These are phyloP conservation scores for Phaffia tasmanica DNA, from an alignment of 768 basidiomycete genomes.

Conservation along the genomic window DNA sequence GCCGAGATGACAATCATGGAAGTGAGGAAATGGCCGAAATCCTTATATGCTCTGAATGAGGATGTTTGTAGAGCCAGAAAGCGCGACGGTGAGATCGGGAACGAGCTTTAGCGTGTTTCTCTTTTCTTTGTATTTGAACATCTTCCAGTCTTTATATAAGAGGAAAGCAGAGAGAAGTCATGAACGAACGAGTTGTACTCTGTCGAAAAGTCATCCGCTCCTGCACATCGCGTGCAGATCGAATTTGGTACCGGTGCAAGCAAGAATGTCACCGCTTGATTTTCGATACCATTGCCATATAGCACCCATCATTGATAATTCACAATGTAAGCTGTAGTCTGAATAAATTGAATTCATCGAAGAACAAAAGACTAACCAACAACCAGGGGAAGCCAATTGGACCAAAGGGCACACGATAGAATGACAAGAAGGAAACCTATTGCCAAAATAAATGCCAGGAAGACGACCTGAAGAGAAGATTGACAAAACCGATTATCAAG, in stretches of 20 bases:
- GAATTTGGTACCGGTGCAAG: constrained; percentile 93
- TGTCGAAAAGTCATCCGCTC: constrained; percentile 68
- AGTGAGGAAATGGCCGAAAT: constrained; percentile 91
- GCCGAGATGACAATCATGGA: constrained; percentile 82
- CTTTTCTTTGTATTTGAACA: too few species aligned
- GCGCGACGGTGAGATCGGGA: not conserved
- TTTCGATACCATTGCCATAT: not conserved
- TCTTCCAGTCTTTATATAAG: not conserved
- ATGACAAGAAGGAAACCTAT: constrained; percentile 97
- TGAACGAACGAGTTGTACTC: constrained; percentile 46
- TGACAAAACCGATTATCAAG: too few species aligned
- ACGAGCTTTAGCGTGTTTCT: not conserved
- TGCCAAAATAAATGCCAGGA: constrained; percentile 93
- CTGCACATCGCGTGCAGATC: constrained; percentile 78
- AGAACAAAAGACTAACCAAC: constrained; percentile 53
- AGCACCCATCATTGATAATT: not conserved
- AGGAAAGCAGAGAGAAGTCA: not conserved
- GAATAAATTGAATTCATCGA: not conserved
- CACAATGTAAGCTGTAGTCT: too few species aligned
- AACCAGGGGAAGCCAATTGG: constrained; percentile 91
- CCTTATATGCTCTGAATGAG: constrained; percentile 43
- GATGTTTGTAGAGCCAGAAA: not conserved
- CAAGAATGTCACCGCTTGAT: constrained; percentile 77
- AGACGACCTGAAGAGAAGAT: constrained; percentile 51
- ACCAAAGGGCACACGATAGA: constrained; percentile 87